phyloP scores from a whole-genome alignment of 306 rosid species.

The Trichosanthes cucumerina region DNA sequence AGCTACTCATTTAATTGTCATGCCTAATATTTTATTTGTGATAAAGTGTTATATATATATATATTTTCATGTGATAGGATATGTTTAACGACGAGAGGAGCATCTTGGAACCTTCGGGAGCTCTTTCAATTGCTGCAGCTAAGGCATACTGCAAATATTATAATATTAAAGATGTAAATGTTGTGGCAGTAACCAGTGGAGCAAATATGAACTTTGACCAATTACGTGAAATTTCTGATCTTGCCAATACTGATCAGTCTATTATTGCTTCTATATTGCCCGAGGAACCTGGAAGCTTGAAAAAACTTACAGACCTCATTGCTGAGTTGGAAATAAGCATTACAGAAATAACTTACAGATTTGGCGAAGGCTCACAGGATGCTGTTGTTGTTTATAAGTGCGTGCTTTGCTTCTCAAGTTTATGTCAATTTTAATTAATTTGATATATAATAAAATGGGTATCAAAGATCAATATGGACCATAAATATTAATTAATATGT shows the following conservation, averaged over 20 bases:
- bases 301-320: conserved; percentile 57
- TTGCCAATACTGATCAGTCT: conserved; percentile 83
- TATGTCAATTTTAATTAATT: too few relatives aligned
- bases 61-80: conserved; percentile 21
- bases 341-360: conserved; percentile 73
- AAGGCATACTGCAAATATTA: conserved; percentile 87
- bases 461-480: too few relatives aligned
- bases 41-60: too few relatives aligned
- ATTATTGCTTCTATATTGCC: conserved; percentile 54
- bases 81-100: conserved; percentile 90
- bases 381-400: conserved; percentile 81
- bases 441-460: too few relatives aligned
- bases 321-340: conserved; percentile 60
- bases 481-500: too few relatives aligned
- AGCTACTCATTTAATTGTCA: too few relatives aligned
- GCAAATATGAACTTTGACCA: conserved; percentile 97
- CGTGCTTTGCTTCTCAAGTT: neutral
- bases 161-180: conserved; percentile 59
- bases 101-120: conserved; percentile 95
- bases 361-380: conserved; percentile 24
- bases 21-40: too few relatives aligned
- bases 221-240: conserved; percentile 69
- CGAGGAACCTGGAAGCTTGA: conserved; percentile 77
- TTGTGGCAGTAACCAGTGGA: conserved; percentile 84
- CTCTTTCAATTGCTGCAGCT: conserved; percentile 88